Percentiles rank a stretch among this genome's conserved stretches.
phyloP scores from a whole-genome alignment of 176 grass and related monocot species.

The Eleusine coracana region DNA sequence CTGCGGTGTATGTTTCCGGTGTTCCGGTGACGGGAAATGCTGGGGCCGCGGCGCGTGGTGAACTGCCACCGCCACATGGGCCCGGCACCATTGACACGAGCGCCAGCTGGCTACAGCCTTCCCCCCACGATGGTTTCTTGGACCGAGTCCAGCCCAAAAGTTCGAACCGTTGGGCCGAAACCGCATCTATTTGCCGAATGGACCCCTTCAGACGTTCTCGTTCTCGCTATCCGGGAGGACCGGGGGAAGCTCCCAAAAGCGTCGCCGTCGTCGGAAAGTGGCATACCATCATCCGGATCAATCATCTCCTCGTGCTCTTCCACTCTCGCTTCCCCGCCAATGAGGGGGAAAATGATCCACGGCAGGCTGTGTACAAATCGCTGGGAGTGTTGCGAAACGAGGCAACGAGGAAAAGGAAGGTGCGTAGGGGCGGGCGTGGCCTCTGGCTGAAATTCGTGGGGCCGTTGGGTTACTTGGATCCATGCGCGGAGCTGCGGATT shows the following conservation, averaged over 20 bases:
- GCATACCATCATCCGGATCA: conserved; percentile 19
- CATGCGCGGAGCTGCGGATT: conserved; percentile 43
- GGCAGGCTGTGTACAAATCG: no score
- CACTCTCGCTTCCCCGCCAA: conserved; percentile 3
- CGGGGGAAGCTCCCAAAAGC: background rate
- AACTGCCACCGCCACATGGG: background rate
- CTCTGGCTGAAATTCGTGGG: conserved; percentile 43
- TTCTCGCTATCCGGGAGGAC: background rate
- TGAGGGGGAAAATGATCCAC: no score
- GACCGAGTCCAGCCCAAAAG: background rate
- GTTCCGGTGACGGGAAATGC: conserved; percentile 23
- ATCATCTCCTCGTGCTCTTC: background rate
- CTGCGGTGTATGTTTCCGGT: background rate
- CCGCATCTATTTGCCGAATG: background rate
- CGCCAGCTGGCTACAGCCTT: conserved; percentile 13
- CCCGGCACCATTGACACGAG: background rate
- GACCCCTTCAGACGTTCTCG: background rate
- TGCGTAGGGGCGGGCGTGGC: background rate
- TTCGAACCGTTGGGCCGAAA: background rate
- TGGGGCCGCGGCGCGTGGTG: background rate
- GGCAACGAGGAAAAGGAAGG: background rate
- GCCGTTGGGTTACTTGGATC: conserved; percentile 46
- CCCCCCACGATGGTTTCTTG: background rate
- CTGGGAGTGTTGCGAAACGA: background rate
- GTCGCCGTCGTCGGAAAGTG: conserved; percentile 18